Conservation (phyloP, 2,329 filamentous ascomycete genomes). For the Diaporthe humulicola region DNA sequence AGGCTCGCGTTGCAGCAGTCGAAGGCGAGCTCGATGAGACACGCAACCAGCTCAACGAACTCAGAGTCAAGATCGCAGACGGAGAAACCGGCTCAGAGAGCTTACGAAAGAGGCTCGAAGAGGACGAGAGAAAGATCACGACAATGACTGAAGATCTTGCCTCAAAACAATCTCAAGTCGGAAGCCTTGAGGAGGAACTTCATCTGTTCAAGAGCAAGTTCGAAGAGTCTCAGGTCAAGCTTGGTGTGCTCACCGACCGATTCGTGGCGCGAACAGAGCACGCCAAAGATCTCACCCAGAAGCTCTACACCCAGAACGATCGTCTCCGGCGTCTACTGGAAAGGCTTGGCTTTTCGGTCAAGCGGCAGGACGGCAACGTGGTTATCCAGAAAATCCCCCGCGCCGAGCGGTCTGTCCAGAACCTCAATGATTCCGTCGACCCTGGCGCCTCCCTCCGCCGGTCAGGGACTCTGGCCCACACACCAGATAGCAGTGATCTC, state of each 20-base stretch:
- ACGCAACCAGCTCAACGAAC: constrained; percentile 75
- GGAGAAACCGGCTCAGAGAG: constrained; percentile 88
- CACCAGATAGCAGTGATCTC: constrained; percentile 75
- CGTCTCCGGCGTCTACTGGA: constrained; percentile 87
- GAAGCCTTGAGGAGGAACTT: constrained; percentile 82
- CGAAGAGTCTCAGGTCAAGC: constrained; percentile 64
- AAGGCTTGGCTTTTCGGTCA: constrained; percentile 85
- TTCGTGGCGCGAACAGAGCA: constrained; percentile 79
- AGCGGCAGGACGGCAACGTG: constrained; percentile 80
- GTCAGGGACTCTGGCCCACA: constrained; percentile 67
- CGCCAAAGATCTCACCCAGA: constrained; percentile 86
- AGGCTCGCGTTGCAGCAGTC: constrained; percentile 66
- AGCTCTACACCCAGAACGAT: constrained; percentile 86
- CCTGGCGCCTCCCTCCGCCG: constrained; percentile 65
- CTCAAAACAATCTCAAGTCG: constrained; percentile 80
- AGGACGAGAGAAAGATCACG: constrained; percentile 80
- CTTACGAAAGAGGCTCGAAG: constrained; percentile 79
- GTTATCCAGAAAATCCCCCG: constrained; percentile 79
- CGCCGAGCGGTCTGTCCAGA: constrained; percentile 69
- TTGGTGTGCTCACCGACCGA: constrained; percentile 65
- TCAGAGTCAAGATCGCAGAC: constrained; percentile 81
- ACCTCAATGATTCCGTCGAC: constrained; percentile 69
- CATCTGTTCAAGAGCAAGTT: constrained; percentile 76
- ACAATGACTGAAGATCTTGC: constrained; percentile 78
- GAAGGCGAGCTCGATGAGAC: constrained; percentile 73